Evolutionary conservation across 208 protist species (phyloP).

Genomic region (Spironucleus salmonicida): DNA sequence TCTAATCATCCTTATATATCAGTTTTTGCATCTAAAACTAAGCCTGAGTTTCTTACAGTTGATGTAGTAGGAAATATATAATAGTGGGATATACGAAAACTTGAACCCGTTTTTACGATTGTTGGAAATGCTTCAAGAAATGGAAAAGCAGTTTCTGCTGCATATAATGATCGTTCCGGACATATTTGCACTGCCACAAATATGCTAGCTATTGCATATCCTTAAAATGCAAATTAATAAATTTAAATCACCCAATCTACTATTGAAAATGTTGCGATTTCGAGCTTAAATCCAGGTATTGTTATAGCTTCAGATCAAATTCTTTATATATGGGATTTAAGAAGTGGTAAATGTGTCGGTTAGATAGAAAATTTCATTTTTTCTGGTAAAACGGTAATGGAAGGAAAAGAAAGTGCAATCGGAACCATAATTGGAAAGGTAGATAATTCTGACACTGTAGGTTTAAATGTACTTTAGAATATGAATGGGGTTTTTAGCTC

Average conservation of each 20-base stretch:
- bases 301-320: neutral
- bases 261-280: neutral
- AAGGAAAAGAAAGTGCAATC: no score
- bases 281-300: neutral
- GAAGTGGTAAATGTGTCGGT: neutral
- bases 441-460: neutral
- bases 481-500: no score
- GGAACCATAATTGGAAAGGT: neutral
- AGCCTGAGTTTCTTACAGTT: slow-evolving; percentile 17
- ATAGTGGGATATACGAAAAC: neutral
- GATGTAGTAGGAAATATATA: neutral
- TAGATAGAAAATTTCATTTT: no score
- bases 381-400: no score
- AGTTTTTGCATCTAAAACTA: neutral
- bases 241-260: neutral
- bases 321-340: neutral
- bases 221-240: neutral
- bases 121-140: neutral
- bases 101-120: neutral
- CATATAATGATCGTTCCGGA: slow-evolving; percentile 8
- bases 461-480: no score
- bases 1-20: neutral
- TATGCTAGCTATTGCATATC: neutral
- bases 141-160: neutral
- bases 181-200: neutral